These are phyloP conservation scores for Pseudogymnoascus sp. DNA, from an alignment of 2,329 filamentous ascomycete species.

Conservation along the genomic window DNA sequence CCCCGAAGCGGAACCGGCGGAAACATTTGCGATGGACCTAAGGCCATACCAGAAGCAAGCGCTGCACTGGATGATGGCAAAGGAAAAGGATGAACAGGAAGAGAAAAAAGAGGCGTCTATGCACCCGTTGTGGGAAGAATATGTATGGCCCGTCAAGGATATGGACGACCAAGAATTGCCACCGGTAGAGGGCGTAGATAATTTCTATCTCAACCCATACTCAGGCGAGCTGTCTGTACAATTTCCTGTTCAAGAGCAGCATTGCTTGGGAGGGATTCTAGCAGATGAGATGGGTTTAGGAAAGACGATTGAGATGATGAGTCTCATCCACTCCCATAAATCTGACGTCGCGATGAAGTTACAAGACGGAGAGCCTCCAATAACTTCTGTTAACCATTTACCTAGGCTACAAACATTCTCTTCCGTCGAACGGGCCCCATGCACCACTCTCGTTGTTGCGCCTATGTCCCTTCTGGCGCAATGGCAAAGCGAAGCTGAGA, in stretches of 20 bases:
- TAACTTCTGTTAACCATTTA: conserved; percentile 47
- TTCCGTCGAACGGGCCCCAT: conserved; percentile 60
- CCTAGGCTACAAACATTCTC: conserved; percentile 52
- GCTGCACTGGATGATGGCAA: conserved; percentile 90
- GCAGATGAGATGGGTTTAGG: conserved; percentile 97
- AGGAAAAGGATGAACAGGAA: conserved; percentile 72
- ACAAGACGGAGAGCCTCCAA: conserved; percentile 21
- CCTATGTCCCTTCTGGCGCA: conserved; percentile 95
- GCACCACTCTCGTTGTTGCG: conserved; percentile 89
- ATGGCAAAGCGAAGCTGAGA: conserved; percentile 92
- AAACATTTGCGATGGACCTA: conserved; percentile 73
- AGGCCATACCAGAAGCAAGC: conserved; percentile 94
- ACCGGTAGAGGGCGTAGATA: conserved; percentile 52
- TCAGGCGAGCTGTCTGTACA: conserved; percentile 87
- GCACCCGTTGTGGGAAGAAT: conserved; percentile 97
- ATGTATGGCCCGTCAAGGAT: conserved; percentile 80
- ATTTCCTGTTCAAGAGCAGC: conserved; percentile 89
- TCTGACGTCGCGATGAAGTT: conserved; percentile 42
- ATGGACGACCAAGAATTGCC: conserved; percentile 72
- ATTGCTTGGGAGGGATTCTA: conserved; percentile 85
- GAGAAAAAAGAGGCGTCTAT: conserved; percentile 67
- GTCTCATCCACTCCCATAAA: conserved; percentile 77
- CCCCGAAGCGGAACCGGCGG: conserved; percentile 73
- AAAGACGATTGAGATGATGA: conserved; percentile 98
- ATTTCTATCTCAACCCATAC: conserved; percentile 95